Conservation (phyloP, 306 rosid species). For the Myrica gale region DNA sequence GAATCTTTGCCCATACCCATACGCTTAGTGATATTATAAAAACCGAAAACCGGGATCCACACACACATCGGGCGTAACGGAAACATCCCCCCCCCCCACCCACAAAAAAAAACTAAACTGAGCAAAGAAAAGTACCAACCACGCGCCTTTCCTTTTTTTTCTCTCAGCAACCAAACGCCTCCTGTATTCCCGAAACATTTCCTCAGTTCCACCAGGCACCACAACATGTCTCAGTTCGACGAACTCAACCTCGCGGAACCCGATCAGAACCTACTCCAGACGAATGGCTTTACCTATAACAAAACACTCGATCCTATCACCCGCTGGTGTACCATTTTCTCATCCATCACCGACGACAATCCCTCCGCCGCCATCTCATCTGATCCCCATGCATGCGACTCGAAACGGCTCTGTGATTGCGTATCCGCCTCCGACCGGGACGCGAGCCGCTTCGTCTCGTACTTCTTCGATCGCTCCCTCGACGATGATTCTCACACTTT, state of each 20-base stretch:
- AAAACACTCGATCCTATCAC: not conserved
- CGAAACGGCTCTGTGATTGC: conserved; percentile 47
- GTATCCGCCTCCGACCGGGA: conserved; percentile 48
- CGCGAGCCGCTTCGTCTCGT: conserved; percentile 64
- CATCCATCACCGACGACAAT: not conserved
- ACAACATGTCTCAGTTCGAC: not conserved
- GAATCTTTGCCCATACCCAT: too few species aligned
- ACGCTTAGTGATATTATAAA: too few species aligned
- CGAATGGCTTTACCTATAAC: too few species aligned
- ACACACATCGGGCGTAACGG: too few species aligned
- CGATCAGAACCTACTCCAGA: not conserved
- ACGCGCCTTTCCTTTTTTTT: too few species aligned
- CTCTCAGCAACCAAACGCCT: too few species aligned
- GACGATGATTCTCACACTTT: conserved; percentile 19
- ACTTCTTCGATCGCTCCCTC: conserved; percentile 54
- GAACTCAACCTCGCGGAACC: not conserved
- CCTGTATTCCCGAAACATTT: too few species aligned
- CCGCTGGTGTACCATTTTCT: not conserved
- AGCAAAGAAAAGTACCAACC: too few species aligned
- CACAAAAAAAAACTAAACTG: too few species aligned
- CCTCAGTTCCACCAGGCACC: not conserved
- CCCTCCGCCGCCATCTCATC: not conserved
- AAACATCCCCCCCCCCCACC: too few species aligned
- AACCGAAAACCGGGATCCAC: too few species aligned
- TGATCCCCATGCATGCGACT: conserved; percentile 31